Evolutionary conservation across 208 protist species (phyloP), one percentile per base, ranked within the genome.

Genomic region (Wallacemonas sp.): DNA sequence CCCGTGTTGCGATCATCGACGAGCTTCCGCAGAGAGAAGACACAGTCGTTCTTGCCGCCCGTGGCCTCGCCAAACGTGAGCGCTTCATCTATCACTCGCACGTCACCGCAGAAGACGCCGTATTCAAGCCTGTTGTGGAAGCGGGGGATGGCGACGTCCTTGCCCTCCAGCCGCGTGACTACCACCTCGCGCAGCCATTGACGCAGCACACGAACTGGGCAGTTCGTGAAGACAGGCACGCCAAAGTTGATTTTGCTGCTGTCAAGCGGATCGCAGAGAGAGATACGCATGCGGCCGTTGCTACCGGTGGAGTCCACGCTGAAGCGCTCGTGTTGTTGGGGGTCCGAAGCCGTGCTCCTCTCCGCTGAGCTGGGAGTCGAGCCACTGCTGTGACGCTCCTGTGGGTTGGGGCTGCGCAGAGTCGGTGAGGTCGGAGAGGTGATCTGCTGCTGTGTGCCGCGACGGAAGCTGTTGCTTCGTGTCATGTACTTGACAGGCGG

Each of bases 1-100:
- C 51, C 51, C 28, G 30, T 39, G n/a, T 9, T 21, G 51, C 51
- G 51, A 19, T 58, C 41, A 21, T 42, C 47, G 42, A 59, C 22
- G 24, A 33, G 45, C 26, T 60, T 39, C 28, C 56, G 62, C 19
- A 86, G 68, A 17, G 72, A 81, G 24, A 86, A 90, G 17, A 86
- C 53, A 56, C 60, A 80, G 64, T 90, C 77, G 66, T 84, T 83
- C 31, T 68, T 61, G n/a, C 79, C 73, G n/a, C 59, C 21, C 21
- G 80, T 86, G 27, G 67, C 77, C 31, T 73, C 55, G 17, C 42
- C 60, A 56, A 90, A 90, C 19, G 71, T 82, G 2, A 70, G 22
- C 1, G 64, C 49, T 36, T 63, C 71, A 14, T 78, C 66, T 2
- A 45, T 24, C 8, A 86, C 62, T 28, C 56, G 44, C 30, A 17